Conservation (phyloP, 2,329 filamentous ascomycete species). For the Coniochaeta sp. region DNA sequence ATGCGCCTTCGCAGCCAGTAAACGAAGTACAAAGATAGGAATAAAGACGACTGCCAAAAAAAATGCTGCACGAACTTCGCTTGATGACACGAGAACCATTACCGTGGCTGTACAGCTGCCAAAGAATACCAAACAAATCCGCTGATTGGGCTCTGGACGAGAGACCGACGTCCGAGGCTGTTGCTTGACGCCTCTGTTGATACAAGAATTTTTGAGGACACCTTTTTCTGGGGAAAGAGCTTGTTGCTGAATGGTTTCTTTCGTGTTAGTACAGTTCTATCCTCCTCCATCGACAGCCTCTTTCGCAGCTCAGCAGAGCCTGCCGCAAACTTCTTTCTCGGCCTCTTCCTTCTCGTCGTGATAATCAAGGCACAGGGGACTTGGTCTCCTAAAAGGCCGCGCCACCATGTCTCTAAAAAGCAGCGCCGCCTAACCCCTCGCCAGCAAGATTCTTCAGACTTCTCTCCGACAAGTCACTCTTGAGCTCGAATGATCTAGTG, state of each 20-base stretch:
- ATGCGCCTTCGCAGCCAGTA: neutral
- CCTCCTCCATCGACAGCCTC: neutral
- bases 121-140: neutral
- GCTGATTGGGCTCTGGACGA: neutral
- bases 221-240: neutral
- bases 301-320: neutral
- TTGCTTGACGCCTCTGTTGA: neutral
- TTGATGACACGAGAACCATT: neutral
- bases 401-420: conserved; percentile 30
- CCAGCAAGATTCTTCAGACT: conserved; percentile 49
- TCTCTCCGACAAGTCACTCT: conserved; percentile 48
- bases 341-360: neutral
- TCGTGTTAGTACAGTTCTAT: neutral
- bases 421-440: conserved; percentile 46
- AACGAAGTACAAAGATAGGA: neutral
- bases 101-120: neutral
- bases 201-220: neutral
- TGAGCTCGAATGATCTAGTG: conserved; percentile 43
- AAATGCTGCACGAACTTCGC: neutral
- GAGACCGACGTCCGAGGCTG: neutral
- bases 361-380: neutral
- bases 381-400: neutral
- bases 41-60: neutral
- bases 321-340: no score
- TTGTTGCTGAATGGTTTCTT: neutral